A percentile compares a stretch with the other conserved stretches of the same genome.
These are phyloP conservation scores for Aspergillus aculeatus DNA, from an alignment of 2,329 filamentous ascomycete genomes.

Conservation along the genomic window DNA sequence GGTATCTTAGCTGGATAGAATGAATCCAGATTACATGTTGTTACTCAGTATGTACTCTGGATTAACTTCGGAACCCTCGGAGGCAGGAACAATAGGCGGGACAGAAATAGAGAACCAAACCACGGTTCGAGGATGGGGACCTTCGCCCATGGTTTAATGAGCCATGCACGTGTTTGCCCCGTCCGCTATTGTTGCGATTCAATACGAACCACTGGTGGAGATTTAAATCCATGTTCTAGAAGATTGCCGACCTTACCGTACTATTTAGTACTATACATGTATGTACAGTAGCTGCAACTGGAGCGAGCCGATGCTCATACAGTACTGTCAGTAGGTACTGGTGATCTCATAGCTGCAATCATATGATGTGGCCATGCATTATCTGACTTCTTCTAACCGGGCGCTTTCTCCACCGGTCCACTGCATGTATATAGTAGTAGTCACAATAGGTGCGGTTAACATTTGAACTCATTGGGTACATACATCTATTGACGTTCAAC, in stretches of 20 bases:
- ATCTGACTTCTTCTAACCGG: not conserved
- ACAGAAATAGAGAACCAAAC: not conserved
- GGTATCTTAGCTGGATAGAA: too few relatives aligned
- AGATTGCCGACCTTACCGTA: not conserved
- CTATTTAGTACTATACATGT: not conserved
- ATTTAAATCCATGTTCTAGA: not conserved
- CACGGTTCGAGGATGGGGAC: not conserved
- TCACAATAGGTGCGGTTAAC: not conserved
- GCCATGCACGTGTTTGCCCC: not conserved
- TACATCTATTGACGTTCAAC: slow-evolving; percentile 2
- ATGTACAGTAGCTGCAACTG: too few relatives aligned
- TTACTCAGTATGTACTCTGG: too few relatives aligned
- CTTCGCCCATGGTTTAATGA: not conserved
- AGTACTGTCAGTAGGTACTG: too few relatives aligned
- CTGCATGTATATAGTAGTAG: not conserved
- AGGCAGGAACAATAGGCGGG: not conserved
- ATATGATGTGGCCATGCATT: not conserved
- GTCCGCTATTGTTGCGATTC: too few relatives aligned
- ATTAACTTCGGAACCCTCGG: not conserved
- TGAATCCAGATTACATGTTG: too few relatives aligned
- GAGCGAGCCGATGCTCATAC: too few relatives aligned
- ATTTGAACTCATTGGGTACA: not conserved
- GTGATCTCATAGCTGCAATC: not conserved
- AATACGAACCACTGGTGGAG: not conserved
- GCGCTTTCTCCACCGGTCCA: not conserved